Base-by-base conservation (phyloP, 2,329 filamentous ascomycete species). In the Basipetospora chlamydospora region DNA sequence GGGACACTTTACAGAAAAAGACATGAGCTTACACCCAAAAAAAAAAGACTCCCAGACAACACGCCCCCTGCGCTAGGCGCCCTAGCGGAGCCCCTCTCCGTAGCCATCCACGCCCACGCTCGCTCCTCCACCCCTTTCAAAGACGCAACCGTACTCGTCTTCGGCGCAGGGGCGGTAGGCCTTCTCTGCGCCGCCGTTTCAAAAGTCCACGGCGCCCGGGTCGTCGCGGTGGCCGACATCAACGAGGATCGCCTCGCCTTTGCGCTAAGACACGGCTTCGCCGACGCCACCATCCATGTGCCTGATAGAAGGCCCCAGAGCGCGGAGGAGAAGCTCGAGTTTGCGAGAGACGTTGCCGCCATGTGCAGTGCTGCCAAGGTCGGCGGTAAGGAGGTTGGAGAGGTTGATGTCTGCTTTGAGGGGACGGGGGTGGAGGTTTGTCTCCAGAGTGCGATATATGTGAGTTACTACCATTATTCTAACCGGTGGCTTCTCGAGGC, bases 371-470 rank as follows among this genome's bases (percentile, higher is more conserved):
- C 46, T 22, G 53, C 55, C 1, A 42, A 45, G 23, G 51, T 59
- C 2, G 47, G 49, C 1, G 61, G 59, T 7, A 50, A 59, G 43
- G 62, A 67, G 10, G 64, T 81, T 41, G 72, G 61, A 0, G 75
- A 83, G 49, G 68, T 81, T 0, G 68, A 73, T 35, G 70, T 72
- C 2, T 77, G 80, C 3, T 85, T 80, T 48, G 81, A 87, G 57
- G 86, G 80, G 51, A 87, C 82, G 0, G 82, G 82, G 7, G 80
- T 85, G 16, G 80, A 83, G 50, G 71, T 73, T 0, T 87, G 80
- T 47, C 64, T 85, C 46, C 81, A 87, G 52, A 73, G 74, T 5
- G 70, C 77, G 4, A 84, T 87, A 38, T 87, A 81, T 47, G 67
- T 70, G 43, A 53, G 61, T 56, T 17, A 16, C 16, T 22, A 13